Evolutionary conservation across 2,329 filamentous ascomycete genomes (phyloP).

Genomic region (Nigrospora osmanthi): DNA sequence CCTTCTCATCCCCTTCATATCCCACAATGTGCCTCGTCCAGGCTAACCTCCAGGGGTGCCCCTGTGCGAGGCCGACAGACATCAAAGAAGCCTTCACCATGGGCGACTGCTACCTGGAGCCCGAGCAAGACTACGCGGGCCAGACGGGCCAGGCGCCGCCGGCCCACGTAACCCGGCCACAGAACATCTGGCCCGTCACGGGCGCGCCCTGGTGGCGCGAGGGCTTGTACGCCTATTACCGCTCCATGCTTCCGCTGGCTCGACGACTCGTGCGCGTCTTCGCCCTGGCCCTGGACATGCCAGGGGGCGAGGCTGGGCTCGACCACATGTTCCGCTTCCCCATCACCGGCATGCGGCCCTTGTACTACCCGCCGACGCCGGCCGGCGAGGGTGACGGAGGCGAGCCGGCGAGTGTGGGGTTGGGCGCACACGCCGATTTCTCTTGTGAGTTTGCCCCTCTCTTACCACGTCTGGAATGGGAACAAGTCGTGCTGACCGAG

Average conservation of each 20-base stretch:
- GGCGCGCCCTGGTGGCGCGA: constrained; percentile 21
- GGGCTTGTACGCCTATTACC: constrained; percentile 25
- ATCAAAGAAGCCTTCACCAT: constrained; percentile 27
- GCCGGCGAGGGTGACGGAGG: constrained; percentile 10
- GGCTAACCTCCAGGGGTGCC: too few species aligned
- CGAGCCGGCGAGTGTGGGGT: constrained; percentile 17
- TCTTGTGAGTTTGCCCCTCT: constrained; percentile 16
- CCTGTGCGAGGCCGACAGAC: constrained; percentile 4
- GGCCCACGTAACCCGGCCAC: constrained; percentile 16
- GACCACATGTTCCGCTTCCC: constrained; percentile 27
- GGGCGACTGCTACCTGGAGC: constrained; percentile 26
- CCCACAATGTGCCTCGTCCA: too few species aligned
- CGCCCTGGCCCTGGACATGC: constrained; percentile 29
- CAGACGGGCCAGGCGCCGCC: constrained; percentile 16
- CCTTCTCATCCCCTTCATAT: too few species aligned
- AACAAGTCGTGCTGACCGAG: not conserved
- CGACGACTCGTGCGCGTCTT: constrained; percentile 24
- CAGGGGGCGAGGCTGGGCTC: constrained; percentile 22
- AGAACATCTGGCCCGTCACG: constrained; percentile 24
- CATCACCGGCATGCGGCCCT: constrained; percentile 30
- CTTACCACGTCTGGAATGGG: too few species aligned
- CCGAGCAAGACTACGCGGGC: constrained; percentile 23
- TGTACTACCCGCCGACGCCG: constrained; percentile 29
- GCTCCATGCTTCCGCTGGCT: constrained; percentile 17
- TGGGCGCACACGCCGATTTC: constrained; percentile 33